A percentile compares a stretch with the other conserved stretches of the same genome.
phyloP scores from a whole-genome alignment of 768 basidiomycete genomes.

The Grammothele lineata region DNA sequence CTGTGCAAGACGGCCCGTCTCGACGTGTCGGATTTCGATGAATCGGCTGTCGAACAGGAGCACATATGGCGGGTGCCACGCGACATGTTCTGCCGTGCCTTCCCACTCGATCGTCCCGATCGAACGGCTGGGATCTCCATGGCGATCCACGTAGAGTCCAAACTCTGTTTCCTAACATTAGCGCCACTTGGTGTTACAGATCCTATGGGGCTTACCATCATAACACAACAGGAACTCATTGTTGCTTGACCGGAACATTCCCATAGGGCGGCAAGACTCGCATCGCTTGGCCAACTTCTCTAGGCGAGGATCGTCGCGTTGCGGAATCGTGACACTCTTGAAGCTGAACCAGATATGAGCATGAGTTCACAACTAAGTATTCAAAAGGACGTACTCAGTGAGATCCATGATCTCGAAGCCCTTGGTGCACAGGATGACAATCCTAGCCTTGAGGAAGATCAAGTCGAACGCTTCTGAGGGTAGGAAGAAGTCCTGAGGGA shows the following conservation, averaged over 20 bases:
- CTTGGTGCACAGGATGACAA: constrained; percentile 89
- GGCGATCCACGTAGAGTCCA: constrained; percentile 87
- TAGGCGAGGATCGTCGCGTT: constrained; percentile 63
- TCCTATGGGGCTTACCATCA: constrained; percentile 50
- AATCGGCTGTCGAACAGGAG: constrained; percentile 86
- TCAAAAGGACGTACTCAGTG: constrained; percentile 60
- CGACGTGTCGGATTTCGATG: constrained; percentile 85
- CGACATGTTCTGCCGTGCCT: constrained; percentile 82
- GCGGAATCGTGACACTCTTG: constrained; percentile 86
- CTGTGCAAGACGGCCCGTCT: constrained; percentile 74
- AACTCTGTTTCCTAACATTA: constrained; percentile 51
- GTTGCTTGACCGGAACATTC: constrained; percentile 86
- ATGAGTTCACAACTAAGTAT: background rate
- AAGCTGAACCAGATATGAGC: constrained; percentile 44
- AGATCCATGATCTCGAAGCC: constrained; percentile 99
- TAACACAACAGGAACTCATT: constrained; percentile 90
- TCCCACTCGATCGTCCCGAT: constrained; percentile 89
- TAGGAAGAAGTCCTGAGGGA: constrained; percentile 74
- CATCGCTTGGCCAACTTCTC: constrained; percentile 75
- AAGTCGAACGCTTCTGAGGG: constrained; percentile 89
- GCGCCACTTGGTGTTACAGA: background rate
- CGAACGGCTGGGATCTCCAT: constrained; percentile 78
- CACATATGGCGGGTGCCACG: constrained; percentile 86
- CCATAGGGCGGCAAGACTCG: constrained; percentile 76
- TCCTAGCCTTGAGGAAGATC: constrained; percentile 89